Evolutionary conservation across 805 yeast species (phyloP), one percentile per base, ranked within the genome.

Genomic region (Wickerhamomyces chambardii): DNA sequence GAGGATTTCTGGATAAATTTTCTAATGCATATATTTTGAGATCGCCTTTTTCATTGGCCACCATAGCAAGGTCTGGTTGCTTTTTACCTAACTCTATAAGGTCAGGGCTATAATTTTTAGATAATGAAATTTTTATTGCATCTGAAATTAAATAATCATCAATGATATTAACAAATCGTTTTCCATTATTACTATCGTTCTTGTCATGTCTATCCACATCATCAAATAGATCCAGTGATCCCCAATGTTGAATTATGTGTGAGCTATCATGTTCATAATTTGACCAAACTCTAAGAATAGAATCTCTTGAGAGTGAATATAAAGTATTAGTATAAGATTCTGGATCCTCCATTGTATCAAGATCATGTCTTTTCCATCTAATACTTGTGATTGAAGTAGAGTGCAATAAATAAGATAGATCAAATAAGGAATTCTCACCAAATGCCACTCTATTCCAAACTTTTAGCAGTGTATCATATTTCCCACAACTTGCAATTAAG

Each of bases 381-480:
- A 79, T 51, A 25, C 63, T 61, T 0, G 76, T 64, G 1, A 87
- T 74, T 35, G 66, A 66, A 1, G 66, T 50, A 2, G 79, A 75
- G 49, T 84, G 94, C n/a, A 73, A 67, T 17, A 86, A 57, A 46
- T 82, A 78, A 0, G 75, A 60, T 41, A 85, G 59, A 46, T 82
- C 92, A 51, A 85, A 86, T 19, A 68, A 66, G 6, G 78, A 67
- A 28, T 75, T 68, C 26, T 73, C 75, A 19, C 70, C 86, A 48
- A 77, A 84, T 7, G 81, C 70, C 7, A 76, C 64, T 34, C 96
- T 62, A 36, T 77, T 67, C 95, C 95, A 89, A 2, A 85, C 64
- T 50, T 84, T 85, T 21, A 84, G 76, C 12, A 82, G 61, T 26
- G 65, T 64, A 52, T 85, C 95, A 51, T 68, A 73, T 29, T 61